phyloP scores from a whole-genome alignment of 1,284 basidiomycete species.

The Cutaneotrichosporon spelunceum region DNA sequence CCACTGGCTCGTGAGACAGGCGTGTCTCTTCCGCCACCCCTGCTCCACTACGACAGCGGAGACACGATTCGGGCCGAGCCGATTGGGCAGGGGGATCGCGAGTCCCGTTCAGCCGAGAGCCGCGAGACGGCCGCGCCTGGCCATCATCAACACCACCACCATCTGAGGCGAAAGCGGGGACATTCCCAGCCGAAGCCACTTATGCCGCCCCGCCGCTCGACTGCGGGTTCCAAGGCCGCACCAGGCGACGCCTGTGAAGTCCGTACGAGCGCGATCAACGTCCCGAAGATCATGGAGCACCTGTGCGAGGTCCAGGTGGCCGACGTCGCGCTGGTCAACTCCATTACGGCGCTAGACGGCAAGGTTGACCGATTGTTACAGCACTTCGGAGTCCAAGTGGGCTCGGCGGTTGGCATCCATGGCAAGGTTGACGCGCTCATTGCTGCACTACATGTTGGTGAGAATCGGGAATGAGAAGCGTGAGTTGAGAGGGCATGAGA shows the following conservation, averaged over 20 bases:
- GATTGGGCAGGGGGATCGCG: not conserved
- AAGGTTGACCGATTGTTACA: not conserved
- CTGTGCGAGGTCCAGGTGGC: not conserved
- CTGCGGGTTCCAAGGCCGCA: not conserved
- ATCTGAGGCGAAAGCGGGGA: not conserved
- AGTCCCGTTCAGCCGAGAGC: not conserved
- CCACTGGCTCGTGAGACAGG: not conserved
- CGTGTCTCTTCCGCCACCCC: not conserved
- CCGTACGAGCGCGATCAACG: not conserved
- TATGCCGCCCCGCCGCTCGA: not conserved
- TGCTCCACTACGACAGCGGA: not conserved
- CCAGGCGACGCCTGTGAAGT: not conserved
- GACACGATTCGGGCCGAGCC: not conserved
- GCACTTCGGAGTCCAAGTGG: not conserved
- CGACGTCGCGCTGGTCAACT: not conserved
- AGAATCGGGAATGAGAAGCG: not conserved
- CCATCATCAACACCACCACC: not conserved
- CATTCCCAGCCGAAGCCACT: not conserved
- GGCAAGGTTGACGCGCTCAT: conserved; percentile 4
- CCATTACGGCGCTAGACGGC: not conserved
- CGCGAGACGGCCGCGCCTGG: not conserved
- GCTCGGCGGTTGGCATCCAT: not conserved
- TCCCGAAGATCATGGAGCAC: not conserved
- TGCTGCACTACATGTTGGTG: not conserved
- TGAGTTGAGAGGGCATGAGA: not conserved